Evolutionary conservation across 768 basidiomycete genomes (phyloP).

Genomic region (Brasilioporus rufonigricans): DNA sequence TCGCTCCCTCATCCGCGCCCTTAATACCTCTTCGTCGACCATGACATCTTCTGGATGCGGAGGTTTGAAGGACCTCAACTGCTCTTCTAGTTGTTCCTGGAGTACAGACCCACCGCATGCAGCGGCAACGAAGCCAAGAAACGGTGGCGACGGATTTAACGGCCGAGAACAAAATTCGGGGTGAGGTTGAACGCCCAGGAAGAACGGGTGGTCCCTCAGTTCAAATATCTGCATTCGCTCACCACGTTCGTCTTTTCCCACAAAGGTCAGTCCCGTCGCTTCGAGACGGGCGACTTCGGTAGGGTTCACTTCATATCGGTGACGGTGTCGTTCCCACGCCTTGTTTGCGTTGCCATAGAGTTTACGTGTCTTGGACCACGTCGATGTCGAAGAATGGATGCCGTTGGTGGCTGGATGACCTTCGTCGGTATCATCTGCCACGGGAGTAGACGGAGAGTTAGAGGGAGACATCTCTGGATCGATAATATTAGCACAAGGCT

Average conservation of each 20-base stretch:
- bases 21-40: slow-evolving; percentile 63
- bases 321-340: slow-evolving; percentile 96
- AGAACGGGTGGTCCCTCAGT: slow-evolving; percentile 89
- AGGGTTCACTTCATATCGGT: slow-evolving; percentile 96
- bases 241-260: slow-evolving; percentile 92
- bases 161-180: slow-evolving; percentile 99
- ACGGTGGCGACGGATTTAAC: slow-evolving; percentile 94
- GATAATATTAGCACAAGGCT: slow-evolving; percentile 34
- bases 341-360: slow-evolving; percentile 80
- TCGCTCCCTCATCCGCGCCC: slow-evolving; percentile 33
- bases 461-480: slow-evolving; percentile 14
- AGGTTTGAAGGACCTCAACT: slow-evolving; percentile 59
- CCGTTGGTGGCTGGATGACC: slow-evolving; percentile 5
- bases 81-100: slow-evolving; percentile 68
- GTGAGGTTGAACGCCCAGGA: slow-evolving; percentile 92
- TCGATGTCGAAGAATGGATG: slow-evolving; percentile 42
- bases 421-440: slow-evolving; percentile 1
- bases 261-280: slow-evolving; percentile 69
- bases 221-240: slow-evolving; percentile 98
- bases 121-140: slow-evolving; percentile 94
- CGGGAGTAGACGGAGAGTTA: slow-evolving; percentile 7
- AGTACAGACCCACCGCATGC: slow-evolving; percentile 55
- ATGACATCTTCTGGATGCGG: slow-evolving; percentile 76
- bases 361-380: slow-evolving; percentile 69
- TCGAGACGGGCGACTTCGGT: slow-evolving; percentile 71